Evolutionary conservation across 306 rosid species (phyloP).

Genomic region (Quercus ilex): DNA sequence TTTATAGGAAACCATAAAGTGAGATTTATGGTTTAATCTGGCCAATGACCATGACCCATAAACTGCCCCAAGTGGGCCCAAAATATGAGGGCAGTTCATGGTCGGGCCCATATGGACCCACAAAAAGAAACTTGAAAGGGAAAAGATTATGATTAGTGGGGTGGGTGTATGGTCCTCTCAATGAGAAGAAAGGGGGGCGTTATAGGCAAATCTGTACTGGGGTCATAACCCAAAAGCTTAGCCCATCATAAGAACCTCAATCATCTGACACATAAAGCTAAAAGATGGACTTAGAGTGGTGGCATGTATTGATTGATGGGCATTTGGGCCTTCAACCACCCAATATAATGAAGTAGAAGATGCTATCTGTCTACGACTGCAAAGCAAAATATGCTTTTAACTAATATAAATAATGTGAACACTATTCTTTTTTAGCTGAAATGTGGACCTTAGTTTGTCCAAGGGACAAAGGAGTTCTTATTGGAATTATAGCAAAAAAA

Average conservation of each 20-base stretch:
- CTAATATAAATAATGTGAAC: not conserved
- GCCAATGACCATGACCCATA: not conserved
- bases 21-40: not conserved
- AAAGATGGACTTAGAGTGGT: not conserved
- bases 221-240: not conserved
- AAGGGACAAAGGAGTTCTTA: not conserved
- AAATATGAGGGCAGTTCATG: not conserved
- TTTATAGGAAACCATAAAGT: too few relatives aligned
- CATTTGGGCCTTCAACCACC: slow-evolving; percentile 14
- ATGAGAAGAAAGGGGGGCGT: not conserved
- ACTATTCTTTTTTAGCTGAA: not conserved
- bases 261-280: not conserved
- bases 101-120: not conserved
- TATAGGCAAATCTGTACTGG: not conserved
- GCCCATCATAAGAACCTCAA: not conserved
- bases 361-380: slow-evolving; percentile 11
- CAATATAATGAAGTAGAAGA: not conserved
- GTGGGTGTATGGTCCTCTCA: slow-evolving; percentile 10
- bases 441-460: slow-evolving; percentile 18
- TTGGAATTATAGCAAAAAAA: not conserved
- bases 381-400: not conserved
- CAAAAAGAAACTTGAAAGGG: not conserved
- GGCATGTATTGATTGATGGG: slow-evolving; percentile 16
- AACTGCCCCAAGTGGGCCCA: not conserved
- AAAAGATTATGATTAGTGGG: slow-evolving; percentile 13